Base-by-base conservation (phyloP, 2,329 filamentous ascomycete genomes). In the Endothia cerciana region DNA sequence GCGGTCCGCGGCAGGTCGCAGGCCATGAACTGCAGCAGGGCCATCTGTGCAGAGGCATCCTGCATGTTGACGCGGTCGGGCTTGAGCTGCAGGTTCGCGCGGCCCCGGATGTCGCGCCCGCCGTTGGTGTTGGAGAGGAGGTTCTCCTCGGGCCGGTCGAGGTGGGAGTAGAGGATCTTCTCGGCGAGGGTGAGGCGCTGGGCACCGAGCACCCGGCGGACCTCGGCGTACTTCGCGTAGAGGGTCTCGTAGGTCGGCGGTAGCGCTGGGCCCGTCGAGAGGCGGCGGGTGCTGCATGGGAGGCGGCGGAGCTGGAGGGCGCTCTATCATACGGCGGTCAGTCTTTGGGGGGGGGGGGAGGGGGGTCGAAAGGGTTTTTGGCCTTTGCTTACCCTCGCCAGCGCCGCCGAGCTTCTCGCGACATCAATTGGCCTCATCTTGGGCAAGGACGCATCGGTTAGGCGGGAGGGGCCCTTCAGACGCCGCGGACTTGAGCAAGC, bases 21-120 rank as follows among this genome's bases (percentile, higher is more conserved):
- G 36, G 92, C 92, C 94, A 99, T 99, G 85, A 99, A 99, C 80
- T 99, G 95, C 72, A 99, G 82, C 70, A 99, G 83, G 1, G 95
- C 95, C 95, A 99, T 99, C 82, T 99, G 95, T 6, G 95, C 95
- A 38, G 93, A 97, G 17, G 95, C 95, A 82, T 99, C 95, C 80
- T 99, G 95, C 95, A 99, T 99, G 70, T 96, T 96, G 72, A 98
- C 95, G 62, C 95, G 88, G 78, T 99, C 95, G 28, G 95, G 95
- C 80, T 97, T 97, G 78, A 99, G 90, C 83, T 97, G 97, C 79
- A 99, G 85, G 77, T 97, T 98, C 60, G 93, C 94, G 75, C 89
- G 89, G 71, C 94, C 94, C 51, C 95, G 89, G 69, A 99, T 90
- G 74, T 90, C 86, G 61, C 87, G 87, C 71, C 94, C 94, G 85